phyloP scores from a whole-genome alignment of 2,329 filamentous ascomycete species.

The Nothomitra cinnamomea region DNA sequence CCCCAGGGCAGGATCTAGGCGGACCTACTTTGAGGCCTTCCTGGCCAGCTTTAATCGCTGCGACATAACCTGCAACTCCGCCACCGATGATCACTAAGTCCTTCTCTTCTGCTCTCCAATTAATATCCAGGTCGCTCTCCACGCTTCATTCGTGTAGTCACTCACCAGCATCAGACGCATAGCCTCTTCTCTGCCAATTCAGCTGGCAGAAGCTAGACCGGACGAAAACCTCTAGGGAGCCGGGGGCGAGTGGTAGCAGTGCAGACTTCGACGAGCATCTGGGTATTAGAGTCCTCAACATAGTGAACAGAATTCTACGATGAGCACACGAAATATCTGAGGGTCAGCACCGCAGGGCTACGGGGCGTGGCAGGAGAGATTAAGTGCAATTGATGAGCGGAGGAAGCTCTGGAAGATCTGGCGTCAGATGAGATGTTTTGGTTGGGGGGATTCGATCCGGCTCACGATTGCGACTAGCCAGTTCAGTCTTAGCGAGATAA shows the following conservation, averaged over 20 bases:
- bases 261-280: constrained; percentile 29
- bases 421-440: neutral
- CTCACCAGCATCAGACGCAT: constrained; percentile 35
- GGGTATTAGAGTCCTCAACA: constrained; percentile 35
- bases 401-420: constrained; percentile 12
- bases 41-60: constrained; percentile 96
- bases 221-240: constrained; percentile 21
- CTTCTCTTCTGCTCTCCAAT: constrained; percentile 53
- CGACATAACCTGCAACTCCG: constrained; percentile 95
- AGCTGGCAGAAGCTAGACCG: constrained; percentile 28
- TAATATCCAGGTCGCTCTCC: neutral
- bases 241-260: constrained; percentile 21
- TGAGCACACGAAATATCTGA: constrained; percentile 17
- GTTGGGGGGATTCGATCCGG: no score
- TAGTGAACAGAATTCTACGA: constrained; percentile 20
- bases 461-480: no score
- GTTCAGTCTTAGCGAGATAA: constrained; percentile 23
- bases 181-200: constrained; percentile 35
- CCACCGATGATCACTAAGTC: constrained; percentile 96
- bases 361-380: no score
- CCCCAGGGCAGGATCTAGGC: neutral
- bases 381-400: neutral
- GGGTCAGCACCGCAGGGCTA: no score
- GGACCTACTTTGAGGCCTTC: constrained; percentile 74
- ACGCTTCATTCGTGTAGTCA: constrained; percentile 8